These are phyloP conservation scores for Aspergillus japonicus DNA, from an alignment of 2,329 filamentous ascomycete species.

Conservation along the genomic window DNA sequence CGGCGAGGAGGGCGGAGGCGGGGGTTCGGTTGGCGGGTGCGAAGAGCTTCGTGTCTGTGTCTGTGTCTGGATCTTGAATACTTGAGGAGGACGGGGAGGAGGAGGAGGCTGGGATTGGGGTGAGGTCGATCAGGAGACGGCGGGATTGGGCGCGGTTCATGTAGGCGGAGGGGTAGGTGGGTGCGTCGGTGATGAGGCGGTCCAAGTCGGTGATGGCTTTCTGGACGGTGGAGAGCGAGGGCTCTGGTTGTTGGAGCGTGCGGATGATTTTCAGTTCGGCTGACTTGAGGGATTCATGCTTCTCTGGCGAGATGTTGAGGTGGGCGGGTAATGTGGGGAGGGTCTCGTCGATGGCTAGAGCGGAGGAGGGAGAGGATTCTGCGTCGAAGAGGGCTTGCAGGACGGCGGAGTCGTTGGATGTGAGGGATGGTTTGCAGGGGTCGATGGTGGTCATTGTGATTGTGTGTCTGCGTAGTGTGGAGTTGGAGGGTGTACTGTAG, in stretches of 20 bases:
- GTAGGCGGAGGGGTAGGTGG: slow-evolving; percentile 55
- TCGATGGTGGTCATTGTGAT: slow-evolving; percentile 19
- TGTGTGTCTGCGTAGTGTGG: neutral
- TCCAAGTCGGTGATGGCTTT: slow-evolving; percentile 41
- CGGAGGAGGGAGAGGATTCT: slow-evolving; percentile 42
- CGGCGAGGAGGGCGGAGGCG: slow-evolving; percentile 33
- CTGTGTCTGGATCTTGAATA: too few relatives aligned
- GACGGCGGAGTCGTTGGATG: slow-evolving; percentile 46
- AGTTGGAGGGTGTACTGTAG: too few relatives aligned
- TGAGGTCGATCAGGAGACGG: slow-evolving; percentile 36
- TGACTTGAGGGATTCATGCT: slow-evolving; percentile 40
- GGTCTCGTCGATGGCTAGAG: slow-evolving; percentile 38
- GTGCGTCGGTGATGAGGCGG: slow-evolving; percentile 43
- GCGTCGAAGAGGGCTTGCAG: slow-evolving; percentile 49
- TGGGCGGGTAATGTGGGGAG: slow-evolving; percentile 42
- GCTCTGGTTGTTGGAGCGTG: slow-evolving; percentile 32
- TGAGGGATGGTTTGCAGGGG: slow-evolving; percentile 30
- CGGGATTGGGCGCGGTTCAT: slow-evolving; percentile 56
- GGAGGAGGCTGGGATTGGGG: neutral
- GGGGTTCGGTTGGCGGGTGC: slow-evolving; percentile 16
- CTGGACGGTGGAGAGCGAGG: slow-evolving; percentile 22
- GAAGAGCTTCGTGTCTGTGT: slow-evolving; percentile 26
- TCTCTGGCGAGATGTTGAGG: slow-evolving; percentile 35
- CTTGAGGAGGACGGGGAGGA: neutral
- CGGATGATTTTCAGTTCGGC: slow-evolving; percentile 43